These are phyloP conservation scores for Gaeumannomyces sp. DNA, from an alignment of 2,329 filamentous ascomycete genomes.

Conservation along the genomic window DNA sequence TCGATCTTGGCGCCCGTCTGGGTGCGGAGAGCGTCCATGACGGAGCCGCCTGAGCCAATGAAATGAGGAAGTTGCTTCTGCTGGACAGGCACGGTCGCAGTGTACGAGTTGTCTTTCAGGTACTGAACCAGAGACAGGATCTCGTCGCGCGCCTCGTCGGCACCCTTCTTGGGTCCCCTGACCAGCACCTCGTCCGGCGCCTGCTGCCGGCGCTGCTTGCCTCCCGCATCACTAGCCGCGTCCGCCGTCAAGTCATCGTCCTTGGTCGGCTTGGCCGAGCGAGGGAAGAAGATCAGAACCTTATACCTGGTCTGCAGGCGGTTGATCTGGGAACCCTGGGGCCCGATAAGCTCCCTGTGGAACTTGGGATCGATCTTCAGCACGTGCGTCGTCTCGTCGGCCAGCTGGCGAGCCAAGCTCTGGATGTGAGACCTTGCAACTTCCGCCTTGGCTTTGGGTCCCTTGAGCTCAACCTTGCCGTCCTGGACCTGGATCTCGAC, in stretches of 20 bases:
- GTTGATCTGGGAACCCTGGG: conserved; percentile 82
- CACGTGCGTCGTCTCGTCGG: conserved; percentile 81
- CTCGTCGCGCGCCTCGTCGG: conserved; percentile 87
- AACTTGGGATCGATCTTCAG: conserved; percentile 92
- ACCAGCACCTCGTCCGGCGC: conserved; percentile 83
- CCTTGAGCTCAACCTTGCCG: conserved; percentile 91
- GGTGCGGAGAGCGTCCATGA: conserved; percentile 84
- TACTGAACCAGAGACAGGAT: conserved; percentile 85
- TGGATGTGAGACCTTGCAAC: conserved; percentile 77
- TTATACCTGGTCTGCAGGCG: conserved; percentile 87
- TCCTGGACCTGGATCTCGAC: conserved; percentile 84
- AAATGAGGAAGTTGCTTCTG: conserved; percentile 90
- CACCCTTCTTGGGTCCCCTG: conserved; percentile 86
- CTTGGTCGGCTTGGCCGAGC: conserved; percentile 52
- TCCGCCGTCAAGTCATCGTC: conserved; percentile 70
- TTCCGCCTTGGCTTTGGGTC: conserved; percentile 90
- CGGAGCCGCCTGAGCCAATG: conserved; percentile 84
- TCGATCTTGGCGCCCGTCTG: conserved; percentile 85
- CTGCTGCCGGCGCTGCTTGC: conserved; percentile 62
- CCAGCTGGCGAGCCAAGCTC: conserved; percentile 71
- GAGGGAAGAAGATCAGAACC: conserved; percentile 92
- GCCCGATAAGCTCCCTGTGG: conserved; percentile 88
- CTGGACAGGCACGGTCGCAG: conserved; percentile 74
- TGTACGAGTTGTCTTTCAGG: conserved; percentile 79
- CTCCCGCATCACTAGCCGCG: conserved; percentile 53